Evolutionary conservation across 2,329 filamentous ascomycete species (phyloP).

Genomic region (Neonectria hederae): DNA sequence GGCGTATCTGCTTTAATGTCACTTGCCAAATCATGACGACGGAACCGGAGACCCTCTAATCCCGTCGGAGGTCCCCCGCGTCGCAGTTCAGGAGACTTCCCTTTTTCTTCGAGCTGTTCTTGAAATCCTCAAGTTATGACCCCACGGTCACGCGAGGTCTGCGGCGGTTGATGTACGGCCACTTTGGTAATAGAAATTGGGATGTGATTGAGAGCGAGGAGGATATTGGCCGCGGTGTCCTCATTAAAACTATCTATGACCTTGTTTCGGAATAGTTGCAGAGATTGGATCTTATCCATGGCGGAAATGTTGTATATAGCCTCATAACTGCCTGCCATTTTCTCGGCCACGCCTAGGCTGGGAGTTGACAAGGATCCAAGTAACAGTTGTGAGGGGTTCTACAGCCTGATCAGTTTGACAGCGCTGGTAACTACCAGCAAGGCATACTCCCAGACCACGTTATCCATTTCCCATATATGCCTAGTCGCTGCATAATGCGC

Average conservation of each 20-base stretch:
- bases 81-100: conserved; percentile 41
- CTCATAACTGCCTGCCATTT: conserved; percentile 19
- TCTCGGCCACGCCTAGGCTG: conserved; percentile 22
- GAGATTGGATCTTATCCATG: conserved; percentile 25
- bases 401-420: too few species aligned
- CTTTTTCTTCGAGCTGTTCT: conserved; percentile 40
- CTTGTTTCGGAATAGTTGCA: conserved; percentile 31
- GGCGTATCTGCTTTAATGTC: conserved; percentile 23
- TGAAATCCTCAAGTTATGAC: conserved; percentile 46
- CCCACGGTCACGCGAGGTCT: conserved; percentile 34
- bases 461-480: too few species aligned
- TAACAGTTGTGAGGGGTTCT: too few species aligned
- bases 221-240: conserved; percentile 21
- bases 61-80: conserved; percentile 30
- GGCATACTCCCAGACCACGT: too few species aligned
- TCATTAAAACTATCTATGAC: background rate
- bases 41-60: conserved; percentile 24
- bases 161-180: conserved; percentile 39
- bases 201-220: conserved; percentile 38
- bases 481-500: too few species aligned
- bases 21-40: conserved; percentile 24
- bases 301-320: conserved; percentile 19
- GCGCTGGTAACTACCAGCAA: too few species aligned
- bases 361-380: too few species aligned
- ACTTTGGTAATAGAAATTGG: conserved; percentile 46